Evolutionary conservation across 2,329 filamentous ascomycete genomes (phyloP).

Genomic region (Colletotrichum cereale): DNA sequence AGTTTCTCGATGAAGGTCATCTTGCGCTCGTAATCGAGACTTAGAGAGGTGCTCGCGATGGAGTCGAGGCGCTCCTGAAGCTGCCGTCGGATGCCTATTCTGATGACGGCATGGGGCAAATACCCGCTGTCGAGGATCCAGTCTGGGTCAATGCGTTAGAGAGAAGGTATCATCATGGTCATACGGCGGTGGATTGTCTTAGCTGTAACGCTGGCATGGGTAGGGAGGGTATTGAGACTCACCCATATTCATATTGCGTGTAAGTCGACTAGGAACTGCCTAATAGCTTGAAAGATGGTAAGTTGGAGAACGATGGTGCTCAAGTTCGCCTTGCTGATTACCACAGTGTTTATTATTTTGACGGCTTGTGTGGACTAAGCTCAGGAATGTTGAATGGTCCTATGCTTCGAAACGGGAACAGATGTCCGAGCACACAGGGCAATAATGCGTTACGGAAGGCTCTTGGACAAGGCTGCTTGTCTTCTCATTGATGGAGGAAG

Average conservation of each 20-base stretch:
- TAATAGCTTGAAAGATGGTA: background rate
- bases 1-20: constrained; percentile 73
- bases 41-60: constrained; percentile 66
- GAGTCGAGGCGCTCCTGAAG: constrained; percentile 69
- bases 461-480: background rate
- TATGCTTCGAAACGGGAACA: constrained; percentile 3
- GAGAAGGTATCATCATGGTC: background rate
- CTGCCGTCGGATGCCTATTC: constrained; percentile 75
- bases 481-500: background rate
- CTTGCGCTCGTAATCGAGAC: constrained; percentile 68
- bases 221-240: background rate
- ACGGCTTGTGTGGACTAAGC: background rate
- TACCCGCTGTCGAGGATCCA: constrained; percentile 74
- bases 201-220: too few species aligned
- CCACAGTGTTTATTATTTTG: background rate
- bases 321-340: background rate
- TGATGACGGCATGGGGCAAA: constrained; percentile 72
- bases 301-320: background rate
- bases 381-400: background rate
- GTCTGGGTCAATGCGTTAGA: constrained; percentile 52
- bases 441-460: background rate
- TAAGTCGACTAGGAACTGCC: background rate
- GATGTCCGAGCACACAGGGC: constrained; percentile 16
- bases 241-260: constrained; percentile 34
- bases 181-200: background rate